These are phyloP conservation scores for Oehlia diaphana DNA, from an alignment of 192 early-diverging fungal genomes.

Conservation along the genomic window DNA sequence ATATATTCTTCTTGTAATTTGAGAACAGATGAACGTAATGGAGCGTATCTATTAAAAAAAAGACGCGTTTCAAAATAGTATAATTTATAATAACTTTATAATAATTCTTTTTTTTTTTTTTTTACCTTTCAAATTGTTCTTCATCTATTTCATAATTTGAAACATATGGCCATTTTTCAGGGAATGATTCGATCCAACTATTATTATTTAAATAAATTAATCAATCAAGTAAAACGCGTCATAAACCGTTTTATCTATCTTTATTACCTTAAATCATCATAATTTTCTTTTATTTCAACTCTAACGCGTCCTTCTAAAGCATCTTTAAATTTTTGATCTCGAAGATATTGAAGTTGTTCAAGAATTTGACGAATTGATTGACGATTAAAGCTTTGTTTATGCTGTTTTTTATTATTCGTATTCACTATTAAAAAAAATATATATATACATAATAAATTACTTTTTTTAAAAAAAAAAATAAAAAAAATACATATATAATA, in stretches of 20 bases:
- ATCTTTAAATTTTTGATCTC: conserved; percentile 6
- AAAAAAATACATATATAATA: neutral
- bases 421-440: neutral
- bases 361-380: conserved; percentile 23
- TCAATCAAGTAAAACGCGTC: neutral
- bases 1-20: conserved; percentile 20
- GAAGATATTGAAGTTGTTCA: conserved; percentile 19
- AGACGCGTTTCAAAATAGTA: neutral
- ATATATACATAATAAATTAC: neutral
- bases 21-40: neutral
- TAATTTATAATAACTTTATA: neutral
- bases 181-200: conserved; percentile 29
- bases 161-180: conserved; percentile 8
- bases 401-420: conserved; percentile 11
- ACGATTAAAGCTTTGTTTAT: conserved; percentile 10
- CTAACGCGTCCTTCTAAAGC: conserved; percentile 14
- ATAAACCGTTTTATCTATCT: no score
- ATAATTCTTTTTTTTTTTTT: neutral
- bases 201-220: neutral
- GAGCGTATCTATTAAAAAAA: conserved; percentile 10
- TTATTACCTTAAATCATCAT: conserved; percentile 6
- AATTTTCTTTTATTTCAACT: conserved; percentile 2
- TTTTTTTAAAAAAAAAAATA: neutral
- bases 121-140: neutral
- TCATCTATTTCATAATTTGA: neutral